A percentile compares a stretch with the other conserved stretches of the same genome.
These are phyloP conservation scores for Ceratobasidium papillatum DNA, from an alignment of 1,284 basidiomycete species.

Conservation along the genomic window DNA sequence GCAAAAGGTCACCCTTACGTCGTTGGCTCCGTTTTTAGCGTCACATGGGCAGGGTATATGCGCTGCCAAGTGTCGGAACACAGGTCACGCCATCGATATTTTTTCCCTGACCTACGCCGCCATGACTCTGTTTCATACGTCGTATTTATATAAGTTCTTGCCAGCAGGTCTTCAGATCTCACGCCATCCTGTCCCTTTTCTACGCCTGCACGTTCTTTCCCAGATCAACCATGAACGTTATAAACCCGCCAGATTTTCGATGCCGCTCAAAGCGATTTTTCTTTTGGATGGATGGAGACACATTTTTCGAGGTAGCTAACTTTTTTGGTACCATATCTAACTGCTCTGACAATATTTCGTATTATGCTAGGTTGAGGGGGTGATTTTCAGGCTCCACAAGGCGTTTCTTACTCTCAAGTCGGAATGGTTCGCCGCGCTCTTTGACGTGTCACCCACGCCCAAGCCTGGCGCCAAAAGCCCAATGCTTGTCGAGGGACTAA, in stretches of 20 bases:
- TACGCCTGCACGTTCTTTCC: constrained; percentile 6
- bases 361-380: constrained; percentile 22
- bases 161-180: neutral
- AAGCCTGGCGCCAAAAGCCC: constrained; percentile 12
- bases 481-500: constrained; percentile 27
- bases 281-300: constrained; percentile 40
- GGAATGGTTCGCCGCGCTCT: constrained; percentile 36
- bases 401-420: constrained; percentile 34
- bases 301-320: constrained; percentile 30
- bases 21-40: neutral
- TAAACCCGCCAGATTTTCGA: constrained; percentile 16
- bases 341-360: neutral
- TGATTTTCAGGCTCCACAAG: constrained; percentile 36
- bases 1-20: constrained; percentile 13
- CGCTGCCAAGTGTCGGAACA: constrained; percentile 38
- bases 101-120: neutral
- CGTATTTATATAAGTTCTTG: constrained; percentile 18
- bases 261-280: constrained; percentile 34
- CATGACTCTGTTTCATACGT: constrained; percentile 6
- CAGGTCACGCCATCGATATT: constrained; percentile 33
- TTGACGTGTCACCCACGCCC: constrained; percentile 8
- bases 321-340: neutral
- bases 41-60: constrained; percentile 22
- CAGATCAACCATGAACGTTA: constrained; percentile 24
- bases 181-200: constrained; percentile 7